Evolutionary conservation across 2,329 filamentous ascomycete genomes (phyloP), one percentile per base, ranked within the genome.

Genomic region (Apiospora koreana): DNA sequence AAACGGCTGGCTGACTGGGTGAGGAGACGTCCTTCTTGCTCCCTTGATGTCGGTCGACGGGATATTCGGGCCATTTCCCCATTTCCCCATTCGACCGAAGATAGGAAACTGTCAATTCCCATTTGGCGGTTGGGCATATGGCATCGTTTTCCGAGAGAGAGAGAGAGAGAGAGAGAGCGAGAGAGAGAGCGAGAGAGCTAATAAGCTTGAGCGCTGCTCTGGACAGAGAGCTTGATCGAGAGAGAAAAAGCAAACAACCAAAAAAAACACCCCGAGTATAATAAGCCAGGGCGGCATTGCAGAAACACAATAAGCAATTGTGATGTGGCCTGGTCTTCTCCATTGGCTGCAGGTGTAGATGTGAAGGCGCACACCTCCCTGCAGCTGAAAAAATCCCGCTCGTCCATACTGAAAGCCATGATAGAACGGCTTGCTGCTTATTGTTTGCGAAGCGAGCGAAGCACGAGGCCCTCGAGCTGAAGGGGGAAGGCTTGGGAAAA

Each of bases 61-160:
- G 50, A 54, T 46, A 14, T 31, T 67, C 62, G 67, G 62, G 35
- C 62, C 45, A 50, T 43, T 54, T 43, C 48, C n/a, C n/a, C n/a
- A n/a, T n/a, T n/a, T n/a, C n/a, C n/a, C 66, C 69, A 43, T 68
- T 68, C 14, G 50, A 42, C 43, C 54, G 48, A 67, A 23, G 8
- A n/a, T 12, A 62, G 54, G 18, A 62, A 8, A 2, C 54, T 31
- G 4, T 38, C 31, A n/a, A 21, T 62, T 62, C 31, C 21, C 38
- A n/a, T 62, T 9, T 62, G 31, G 25, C 50, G 25, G 10, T 28
- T 8, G 18, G 16, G 18, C 18, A 46, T 46, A 46, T 46, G 18
- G 43, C 43, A 38, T 62, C 31, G 31, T 62, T 18, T 38, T 62
- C 31, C 21, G 14, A 6, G 54, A 21, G 3, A 9, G 21, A 38